These are phyloP conservation scores for Schizosaccharomyces cryophilus DNA, from an alignment of 805 yeast genomes.

Conservation along the genomic window DNA sequence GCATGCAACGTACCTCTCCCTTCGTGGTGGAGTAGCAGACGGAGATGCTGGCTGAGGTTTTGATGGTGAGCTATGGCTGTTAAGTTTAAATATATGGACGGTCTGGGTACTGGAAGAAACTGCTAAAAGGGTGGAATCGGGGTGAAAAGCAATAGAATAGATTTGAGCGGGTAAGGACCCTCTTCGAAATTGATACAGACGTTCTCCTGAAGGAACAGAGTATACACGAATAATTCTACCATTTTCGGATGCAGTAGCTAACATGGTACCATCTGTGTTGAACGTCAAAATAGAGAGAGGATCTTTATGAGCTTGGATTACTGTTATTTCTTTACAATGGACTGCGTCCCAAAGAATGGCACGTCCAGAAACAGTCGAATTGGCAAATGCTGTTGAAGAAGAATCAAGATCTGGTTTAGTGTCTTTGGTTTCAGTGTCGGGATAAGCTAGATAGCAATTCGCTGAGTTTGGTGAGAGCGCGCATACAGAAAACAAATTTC, in stretches of 20 bases:
- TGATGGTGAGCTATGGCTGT: neutral
- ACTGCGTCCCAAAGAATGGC: constrained; percentile 60
- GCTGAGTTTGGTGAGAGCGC: constrained; percentile 19
- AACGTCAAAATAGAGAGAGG: constrained; percentile 43
- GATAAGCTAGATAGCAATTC: constrained; percentile 29
- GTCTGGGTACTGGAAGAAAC: constrained; percentile 80
- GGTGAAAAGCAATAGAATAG: constrained; percentile 49
- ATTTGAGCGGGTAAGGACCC: constrained; percentile 72
- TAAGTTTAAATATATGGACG: constrained; percentile 49
- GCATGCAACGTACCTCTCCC: neutral
- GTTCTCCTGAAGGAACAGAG: constrained; percentile 28
- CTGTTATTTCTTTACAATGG: constrained; percentile 49
- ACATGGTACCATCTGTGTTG: constrained; percentile 48
- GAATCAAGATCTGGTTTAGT: neutral
- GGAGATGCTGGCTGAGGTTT: neutral
- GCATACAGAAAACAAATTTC: constrained; percentile 21
- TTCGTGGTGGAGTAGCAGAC: neutral
- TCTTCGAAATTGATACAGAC: constrained; percentile 49
- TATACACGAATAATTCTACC: constrained; percentile 81
- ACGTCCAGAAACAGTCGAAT: constrained; percentile 23
- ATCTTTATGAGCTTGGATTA: constrained; percentile 67
- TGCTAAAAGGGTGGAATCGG: constrained; percentile 43
- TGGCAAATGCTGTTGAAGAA: constrained; percentile 2
- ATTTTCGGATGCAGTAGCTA: constrained; percentile 73
- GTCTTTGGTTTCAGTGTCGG: constrained; percentile 10